A percentile compares a stretch with the other conserved stretches of the same genome.
Evolutionary conservation across 2,329 filamentous ascomycete genomes (phyloP).

Genomic region (Achaetomium macrosporum): DNA sequence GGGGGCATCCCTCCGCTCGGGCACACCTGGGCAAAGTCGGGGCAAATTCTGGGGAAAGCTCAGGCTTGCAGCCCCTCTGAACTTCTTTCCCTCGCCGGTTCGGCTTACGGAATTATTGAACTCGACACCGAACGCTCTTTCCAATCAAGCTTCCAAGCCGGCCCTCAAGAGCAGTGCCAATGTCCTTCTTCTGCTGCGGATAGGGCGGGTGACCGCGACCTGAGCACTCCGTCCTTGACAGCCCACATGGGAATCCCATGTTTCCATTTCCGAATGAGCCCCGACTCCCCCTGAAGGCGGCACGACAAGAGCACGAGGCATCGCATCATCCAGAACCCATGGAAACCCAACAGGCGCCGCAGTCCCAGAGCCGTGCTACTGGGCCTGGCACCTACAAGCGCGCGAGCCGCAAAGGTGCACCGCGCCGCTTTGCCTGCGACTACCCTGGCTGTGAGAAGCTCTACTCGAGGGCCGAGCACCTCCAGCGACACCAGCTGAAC

Average conservation of each 20-base stretch:
- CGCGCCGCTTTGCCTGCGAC: slow-evolving; percentile 55
- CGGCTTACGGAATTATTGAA: slow-evolving; percentile 12
- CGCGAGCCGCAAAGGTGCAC: slow-evolving; percentile 46
- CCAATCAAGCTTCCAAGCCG: background rate
- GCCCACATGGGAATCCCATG: background rate
- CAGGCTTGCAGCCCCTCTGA: background rate
- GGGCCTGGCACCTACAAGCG: slow-evolving; percentile 39
- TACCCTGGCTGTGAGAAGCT: slow-evolving; percentile 70
- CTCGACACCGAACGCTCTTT: slow-evolving; percentile 3
- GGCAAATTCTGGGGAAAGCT: slow-evolving; percentile 3
- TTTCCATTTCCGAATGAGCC: slow-evolving; percentile 5
- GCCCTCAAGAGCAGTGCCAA: background rate
- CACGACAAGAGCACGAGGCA: slow-evolving; percentile 4
- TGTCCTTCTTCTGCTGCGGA: slow-evolving; percentile 10
- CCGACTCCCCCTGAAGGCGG: background rate
- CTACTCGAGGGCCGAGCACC: slow-evolving; percentile 74
- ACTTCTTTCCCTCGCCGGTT: background rate
- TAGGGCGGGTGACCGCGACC: slow-evolving; percentile 11
- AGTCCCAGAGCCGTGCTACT: slow-evolving; percentile 11
- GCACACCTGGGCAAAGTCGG: background rate
- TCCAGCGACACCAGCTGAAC: slow-evolving; percentile 77
- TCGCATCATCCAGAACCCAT: slow-evolving; percentile 10
- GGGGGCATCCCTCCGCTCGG: slow-evolving; percentile 4
- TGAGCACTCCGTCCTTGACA: background rate
- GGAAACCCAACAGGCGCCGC: slow-evolving; percentile 17